These are phyloP conservation scores for Alternaria ventricosa DNA, from an alignment of 2,329 filamentous ascomycete genomes.

Conservation along the genomic window DNA sequence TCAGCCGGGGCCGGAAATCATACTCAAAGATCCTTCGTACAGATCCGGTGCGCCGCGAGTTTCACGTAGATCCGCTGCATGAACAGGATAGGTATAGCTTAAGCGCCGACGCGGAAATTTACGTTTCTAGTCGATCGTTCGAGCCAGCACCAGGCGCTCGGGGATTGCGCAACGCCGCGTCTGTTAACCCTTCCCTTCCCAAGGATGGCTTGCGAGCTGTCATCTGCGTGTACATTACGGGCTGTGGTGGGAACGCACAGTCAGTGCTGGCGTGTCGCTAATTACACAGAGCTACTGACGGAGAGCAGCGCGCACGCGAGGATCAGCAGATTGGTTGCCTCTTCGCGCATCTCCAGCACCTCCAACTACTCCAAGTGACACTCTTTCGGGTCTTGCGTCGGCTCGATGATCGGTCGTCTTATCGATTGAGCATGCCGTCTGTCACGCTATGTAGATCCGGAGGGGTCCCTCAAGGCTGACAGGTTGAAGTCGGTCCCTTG, in stretches of 20 bases:
- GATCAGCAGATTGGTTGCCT: slow-evolving; percentile 23
- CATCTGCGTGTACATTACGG: slow-evolving; percentile 21
- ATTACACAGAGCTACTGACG: slow-evolving; percentile 18
- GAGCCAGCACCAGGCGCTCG: slow-evolving; percentile 46
- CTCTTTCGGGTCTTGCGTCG: slow-evolving; percentile 30
- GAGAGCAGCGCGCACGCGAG: slow-evolving; percentile 24
- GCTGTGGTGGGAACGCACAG: slow-evolving; percentile 24
- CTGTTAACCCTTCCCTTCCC: slow-evolving; percentile 28
- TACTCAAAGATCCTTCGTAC: slow-evolving; percentile 38
- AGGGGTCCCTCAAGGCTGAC: slow-evolving; percentile 44
- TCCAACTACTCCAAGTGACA: slow-evolving; percentile 32
- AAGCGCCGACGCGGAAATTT: slow-evolving; percentile 44
- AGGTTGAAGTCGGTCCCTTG: slow-evolving; percentile 40
- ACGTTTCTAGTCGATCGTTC: slow-evolving; percentile 41
- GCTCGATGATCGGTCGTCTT: slow-evolving; percentile 38
- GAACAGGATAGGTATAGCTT: slow-evolving; percentile 38
- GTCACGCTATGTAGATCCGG: slow-evolving; percentile 45
- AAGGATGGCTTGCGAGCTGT: slow-evolving; percentile 21
- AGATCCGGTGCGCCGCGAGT: slow-evolving; percentile 44
- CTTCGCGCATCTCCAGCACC: slow-evolving; percentile 23
- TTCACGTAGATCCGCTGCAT: slow-evolving; percentile 42
- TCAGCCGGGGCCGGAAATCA: slow-evolving; percentile 33
- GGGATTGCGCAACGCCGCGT: slow-evolving; percentile 50
- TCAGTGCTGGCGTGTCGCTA: slow-evolving; percentile 23
- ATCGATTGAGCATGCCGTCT: slow-evolving; percentile 48